phyloP scores from a whole-genome alignment of 352 stramenopile species.

The Pythium insidiosum region DNA sequence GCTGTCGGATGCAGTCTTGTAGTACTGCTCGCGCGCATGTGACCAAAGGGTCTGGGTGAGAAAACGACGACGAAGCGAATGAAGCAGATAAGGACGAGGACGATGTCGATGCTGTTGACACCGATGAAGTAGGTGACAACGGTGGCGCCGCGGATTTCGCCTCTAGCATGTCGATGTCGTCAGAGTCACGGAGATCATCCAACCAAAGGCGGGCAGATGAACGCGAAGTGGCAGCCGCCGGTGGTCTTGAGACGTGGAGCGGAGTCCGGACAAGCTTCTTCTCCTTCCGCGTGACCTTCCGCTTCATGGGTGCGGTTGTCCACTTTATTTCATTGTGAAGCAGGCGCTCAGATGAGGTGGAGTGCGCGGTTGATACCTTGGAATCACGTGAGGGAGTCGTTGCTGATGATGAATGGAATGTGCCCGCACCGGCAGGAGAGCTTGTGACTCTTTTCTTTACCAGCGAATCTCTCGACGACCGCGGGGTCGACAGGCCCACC shows the following conservation, averaged over 20 bases:
- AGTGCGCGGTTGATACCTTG: too few relatives aligned
- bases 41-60: slow-evolving; percentile 40
- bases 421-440: neutral
- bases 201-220: too few relatives aligned
- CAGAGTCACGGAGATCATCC: too few relatives aligned
- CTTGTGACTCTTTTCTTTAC: slow-evolving; percentile 6
- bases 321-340: slow-evolving; percentile 16
- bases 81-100: slow-evolving; percentile 27
- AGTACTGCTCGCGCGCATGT: slow-evolving; percentile 55
- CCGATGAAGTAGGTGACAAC: slow-evolving; percentile 18
- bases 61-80: slow-evolving; percentile 27
- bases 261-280: slow-evolving; percentile 12
- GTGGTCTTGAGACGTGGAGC: slow-evolving; percentile 2
- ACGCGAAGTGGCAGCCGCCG: too few relatives aligned
- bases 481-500: slow-evolving; percentile 8
- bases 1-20: slow-evolving; percentile 63
- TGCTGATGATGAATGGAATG: too few relatives aligned
- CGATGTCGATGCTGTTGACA: slow-evolving; percentile 34
- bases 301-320: slow-evolving; percentile 13
- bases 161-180: slow-evolving; percentile 17
- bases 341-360: slow-evolving; percentile 7
- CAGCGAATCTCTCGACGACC: slow-evolving; percentile 6
- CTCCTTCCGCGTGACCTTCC: slow-evolving; percentile 20
- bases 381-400: too few relatives aligned
- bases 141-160: slow-evolving; percentile 6